These are phyloP conservation scores for Hordeum pubiflorum DNA, from an alignment of 202 grass and related monocot species.

Conservation along the genomic window DNA sequence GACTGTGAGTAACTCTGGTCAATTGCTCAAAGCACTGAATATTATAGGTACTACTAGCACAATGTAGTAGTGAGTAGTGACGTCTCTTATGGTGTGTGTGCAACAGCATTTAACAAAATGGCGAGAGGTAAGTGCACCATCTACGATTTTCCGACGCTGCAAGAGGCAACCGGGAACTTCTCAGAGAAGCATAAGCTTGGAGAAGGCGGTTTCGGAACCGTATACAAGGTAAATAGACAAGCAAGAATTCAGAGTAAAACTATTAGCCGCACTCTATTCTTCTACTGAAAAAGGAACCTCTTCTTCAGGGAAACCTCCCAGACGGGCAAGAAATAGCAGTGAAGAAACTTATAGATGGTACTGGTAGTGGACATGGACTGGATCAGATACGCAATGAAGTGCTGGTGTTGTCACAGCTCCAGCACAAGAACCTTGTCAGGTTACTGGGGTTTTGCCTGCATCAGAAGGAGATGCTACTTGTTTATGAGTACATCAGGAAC, in stretches of 20 bases:
- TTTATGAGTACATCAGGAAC: conserved; percentile 40
- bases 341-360: conserved; percentile 31
- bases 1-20: conserved; percentile 1
- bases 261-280: neutral
- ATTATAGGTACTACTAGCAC: neutral
- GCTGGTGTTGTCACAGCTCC: conserved; percentile 29
- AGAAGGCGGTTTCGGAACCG: conserved; percentile 44
- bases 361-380: conserved; percentile 18
- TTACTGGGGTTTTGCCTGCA: conserved; percentile 33
- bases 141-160: conserved; percentile 34
- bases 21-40: neutral
- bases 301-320: conserved; percentile 22
- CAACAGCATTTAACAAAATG: conserved; percentile 29
- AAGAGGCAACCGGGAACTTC: conserved; percentile 38
- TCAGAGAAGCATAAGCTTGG: conserved; percentile 38
- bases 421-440: conserved; percentile 53
- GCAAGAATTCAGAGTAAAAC: neutral
- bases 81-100: neutral
- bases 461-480: conserved; percentile 42
- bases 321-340: conserved; percentile 48
- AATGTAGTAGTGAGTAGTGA: neutral
- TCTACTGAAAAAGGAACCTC: neutral
- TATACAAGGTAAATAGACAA: conserved; percentile 43
- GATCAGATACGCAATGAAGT: conserved; percentile 36
- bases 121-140: conserved; percentile 33